Conservation (phyloP, 805 yeast genomes). For the Ogataea henricii region DNA sequence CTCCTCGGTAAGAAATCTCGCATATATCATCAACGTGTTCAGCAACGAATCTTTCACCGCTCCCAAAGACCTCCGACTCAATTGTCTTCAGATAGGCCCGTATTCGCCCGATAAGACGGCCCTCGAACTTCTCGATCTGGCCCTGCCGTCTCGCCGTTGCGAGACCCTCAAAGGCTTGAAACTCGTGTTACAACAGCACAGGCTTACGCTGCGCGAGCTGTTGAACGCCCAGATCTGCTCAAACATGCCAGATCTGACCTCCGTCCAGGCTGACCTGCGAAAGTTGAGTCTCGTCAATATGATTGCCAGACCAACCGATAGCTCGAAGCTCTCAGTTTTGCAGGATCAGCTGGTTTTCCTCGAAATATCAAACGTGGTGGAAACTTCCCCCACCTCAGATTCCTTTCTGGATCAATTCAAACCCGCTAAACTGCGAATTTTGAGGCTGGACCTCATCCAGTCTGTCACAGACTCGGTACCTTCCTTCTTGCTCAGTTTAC, state of each 20-base stretch:
- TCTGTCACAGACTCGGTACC: slow-evolving; percentile 21
- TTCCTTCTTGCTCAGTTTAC: slow-evolving; percentile 16
- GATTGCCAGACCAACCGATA: slow-evolving; percentile 11
- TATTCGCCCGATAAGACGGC: not conserved
- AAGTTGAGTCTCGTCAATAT: slow-evolving; percentile 17
- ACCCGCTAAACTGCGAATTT: slow-evolving; percentile 9
- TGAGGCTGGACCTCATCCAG: slow-evolving; percentile 28
- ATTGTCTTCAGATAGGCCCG: not conserved
- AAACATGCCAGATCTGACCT: slow-evolving; percentile 1
- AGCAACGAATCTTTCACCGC: slow-evolving; percentile 15
- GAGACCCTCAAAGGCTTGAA: slow-evolving; percentile 3
- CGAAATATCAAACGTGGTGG: slow-evolving; percentile 18
- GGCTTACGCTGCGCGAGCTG: slow-evolving; percentile 18
- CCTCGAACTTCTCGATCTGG: slow-evolving; percentile 7
- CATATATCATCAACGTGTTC: slow-evolving; percentile 7
- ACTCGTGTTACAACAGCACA: slow-evolving; percentile 12
- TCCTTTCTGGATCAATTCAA: slow-evolving; percentile 19
- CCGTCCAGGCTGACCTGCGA: slow-evolving; percentile 1
- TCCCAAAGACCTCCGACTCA: slow-evolving; percentile 4
- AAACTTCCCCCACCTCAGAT: slow-evolving; percentile 11
- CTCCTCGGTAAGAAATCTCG: slow-evolving; percentile 3
- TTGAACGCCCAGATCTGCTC: slow-evolving; percentile 10
- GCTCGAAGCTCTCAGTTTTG: slow-evolving; percentile 4
- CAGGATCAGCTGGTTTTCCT: slow-evolving; percentile 16
- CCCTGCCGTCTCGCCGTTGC: not conserved